Conservation (phyloP, 768 basidiomycete species). For the Guyanaporus albipodus region DNA sequence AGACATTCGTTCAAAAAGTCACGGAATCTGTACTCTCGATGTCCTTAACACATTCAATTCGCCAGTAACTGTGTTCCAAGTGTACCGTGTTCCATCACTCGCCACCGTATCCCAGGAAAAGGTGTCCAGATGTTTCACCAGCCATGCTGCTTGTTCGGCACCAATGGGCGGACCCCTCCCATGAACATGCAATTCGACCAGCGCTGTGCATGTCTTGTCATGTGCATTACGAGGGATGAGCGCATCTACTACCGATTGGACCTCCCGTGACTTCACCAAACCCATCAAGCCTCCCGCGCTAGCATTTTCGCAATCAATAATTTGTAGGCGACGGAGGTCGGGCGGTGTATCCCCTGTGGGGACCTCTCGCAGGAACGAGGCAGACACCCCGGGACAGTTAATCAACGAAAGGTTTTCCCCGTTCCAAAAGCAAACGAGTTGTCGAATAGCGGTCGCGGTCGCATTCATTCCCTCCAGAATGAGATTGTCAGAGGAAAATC, state of each 20-base stretch:
- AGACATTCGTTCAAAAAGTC: too few species aligned
- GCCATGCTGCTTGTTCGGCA: neutral
- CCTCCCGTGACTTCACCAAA: constrained; percentile 5
- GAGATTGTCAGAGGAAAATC: constrained; percentile 1
- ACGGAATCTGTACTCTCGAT: too few species aligned
- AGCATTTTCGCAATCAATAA: constrained; percentile 9
- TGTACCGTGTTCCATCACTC: constrained; percentile 5
- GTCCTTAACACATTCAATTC: too few species aligned
- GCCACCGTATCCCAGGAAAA: constrained; percentile 11
- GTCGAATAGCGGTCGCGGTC: neutral
- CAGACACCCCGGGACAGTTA: constrained; percentile 1
- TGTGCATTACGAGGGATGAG: constrained; percentile 5
- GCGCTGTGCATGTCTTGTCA: neutral
- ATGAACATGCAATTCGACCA: constrained; percentile 1
- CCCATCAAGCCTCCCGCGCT: neutral
- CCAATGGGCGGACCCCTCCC: constrained; percentile 7
- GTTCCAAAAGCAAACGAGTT: constrained; percentile 6
- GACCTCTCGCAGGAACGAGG: neutral
- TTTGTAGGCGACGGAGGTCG: constrained; percentile 1
- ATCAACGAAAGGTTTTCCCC: constrained; percentile 3
- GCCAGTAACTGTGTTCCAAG: too few species aligned
- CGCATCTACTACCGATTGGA: neutral
- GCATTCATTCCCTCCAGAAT: neutral
- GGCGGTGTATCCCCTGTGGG: too few species aligned
- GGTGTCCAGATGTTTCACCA: constrained; percentile 3